Base-by-base conservation (phyloP, 768 basidiomycete species). In the Termitomyces eurrhizus region DNA sequence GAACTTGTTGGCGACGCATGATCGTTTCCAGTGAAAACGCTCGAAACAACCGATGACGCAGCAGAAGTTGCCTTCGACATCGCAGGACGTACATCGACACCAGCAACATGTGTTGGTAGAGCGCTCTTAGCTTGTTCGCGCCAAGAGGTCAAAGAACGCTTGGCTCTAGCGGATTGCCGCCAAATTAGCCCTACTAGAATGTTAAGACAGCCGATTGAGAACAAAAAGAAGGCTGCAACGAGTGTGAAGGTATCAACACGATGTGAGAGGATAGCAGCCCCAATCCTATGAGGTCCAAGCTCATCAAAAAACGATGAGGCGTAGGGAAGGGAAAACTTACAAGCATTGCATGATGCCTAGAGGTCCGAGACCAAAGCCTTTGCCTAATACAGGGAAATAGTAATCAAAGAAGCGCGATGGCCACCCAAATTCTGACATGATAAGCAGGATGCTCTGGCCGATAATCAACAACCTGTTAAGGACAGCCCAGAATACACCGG, bases 401-500 rank as follows among this genome's bases (percentile, higher is more conserved):
- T 83, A 83, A 69, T 85, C 80, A 74, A 96, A 96, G 79, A 93
- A 90, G 35, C 77, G 69, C 8, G 82, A 73, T 12, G 92, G 92
- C 83, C 92, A 90, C 63, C 90, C 86, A 60, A 94, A 63, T 74
- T 97, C 95, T 58, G 93, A 90, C 59, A 94, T 73, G 62, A 94
- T 73, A 68, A 96, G 86, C 36, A 93, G 78, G 67, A 94, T 72
- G 62, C 88, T 83, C 77, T 95, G 90, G 73, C 90, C 87, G 62
- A 94, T 84, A 72, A 96, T 92, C 72, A 96, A 83, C 58, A 96
- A 80, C 61, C 92, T 81, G 73, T 93, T 92, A 63, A 95, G 77
- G 62, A 96, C 86, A 5, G 92, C 90, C 91, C 93, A 97, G 75
- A 97, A 96, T 9, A 85, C 83, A 32, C 94, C 94, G 21, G 91